These are phyloP conservation scores for Botrytis tulipae DNA, from an alignment of 2,329 filamentous ascomycete genomes.

Conservation along the genomic window DNA sequence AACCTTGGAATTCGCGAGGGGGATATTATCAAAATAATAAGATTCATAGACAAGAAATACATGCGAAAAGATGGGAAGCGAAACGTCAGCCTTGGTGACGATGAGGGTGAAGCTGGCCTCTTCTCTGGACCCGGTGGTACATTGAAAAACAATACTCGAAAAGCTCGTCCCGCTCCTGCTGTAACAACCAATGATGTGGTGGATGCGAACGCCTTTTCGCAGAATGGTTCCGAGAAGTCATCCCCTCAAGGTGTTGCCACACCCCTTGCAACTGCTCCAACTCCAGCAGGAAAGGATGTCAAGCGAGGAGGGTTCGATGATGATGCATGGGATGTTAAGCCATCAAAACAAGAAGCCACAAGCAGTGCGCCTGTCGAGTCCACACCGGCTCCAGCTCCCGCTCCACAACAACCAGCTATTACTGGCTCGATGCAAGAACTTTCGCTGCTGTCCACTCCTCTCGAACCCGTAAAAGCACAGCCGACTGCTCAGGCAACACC, in stretches of 20 bases:
- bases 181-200: slow-evolving; percentile 82
- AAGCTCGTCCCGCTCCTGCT: slow-evolving; percentile 83
- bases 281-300: slow-evolving; percentile 49
- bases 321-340: slow-evolving; percentile 96
- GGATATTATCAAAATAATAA: slow-evolving; percentile 94
- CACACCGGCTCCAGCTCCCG: slow-evolving; percentile 42
- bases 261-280: slow-evolving; percentile 43
- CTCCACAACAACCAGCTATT: slow-evolving; percentile 49
- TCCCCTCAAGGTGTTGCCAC: slow-evolving; percentile 47
- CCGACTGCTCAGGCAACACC: slow-evolving; percentile 36
- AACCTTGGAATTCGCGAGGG: slow-evolving; percentile 93
- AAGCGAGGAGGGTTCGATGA: slow-evolving; percentile 76
- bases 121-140: slow-evolving; percentile 93
- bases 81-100: slow-evolving; percentile 53
- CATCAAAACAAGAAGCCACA: slow-evolving; percentile 54
- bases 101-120: slow-evolving; percentile 62
- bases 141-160: slow-evolving; percentile 90
- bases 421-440: slow-evolving; percentile 70
- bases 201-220: slow-evolving; percentile 80
- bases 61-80: slow-evolving; percentile 60
- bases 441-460: slow-evolving; percentile 58
- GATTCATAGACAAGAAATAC: slow-evolving; percentile 78
- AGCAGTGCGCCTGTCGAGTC: slow-evolving; percentile 41
- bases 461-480: slow-evolving; percentile 52
- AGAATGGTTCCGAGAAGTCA: slow-evolving; percentile 43